Base-by-base conservation (phyloP, 192 early-diverging fungal genomes). In the Pilobolus umbonatus region DNA sequence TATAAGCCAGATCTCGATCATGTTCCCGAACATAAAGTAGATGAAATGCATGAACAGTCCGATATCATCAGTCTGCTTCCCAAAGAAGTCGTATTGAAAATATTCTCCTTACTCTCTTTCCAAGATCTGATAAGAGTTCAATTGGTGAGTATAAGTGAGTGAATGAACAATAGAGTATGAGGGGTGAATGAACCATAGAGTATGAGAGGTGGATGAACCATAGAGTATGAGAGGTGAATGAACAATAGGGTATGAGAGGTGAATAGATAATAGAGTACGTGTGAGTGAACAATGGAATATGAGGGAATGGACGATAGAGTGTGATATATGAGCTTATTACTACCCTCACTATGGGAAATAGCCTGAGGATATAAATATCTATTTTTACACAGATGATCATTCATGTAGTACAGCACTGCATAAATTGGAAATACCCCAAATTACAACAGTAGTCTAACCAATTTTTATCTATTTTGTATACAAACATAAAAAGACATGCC, bases 81-180 rank as follows among this genome's bases (percentile, higher is more conserved):
- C 15, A 49, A 52, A 39, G 67, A 69, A 60, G 40, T 63, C 0
- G 55, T 55, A 5, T 28, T 64, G 3, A 12, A 43, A 19, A 58
- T 69, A 26, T 62, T 69, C 40, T 50, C 36, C 14, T 19, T 60
- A 5, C 15, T 69, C 10, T 40, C 40, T 14, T 69, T 62, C 21
- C 40, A 69, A 34, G 56, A 63, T 24, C 36, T 69, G n/a, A 49
- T 69, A 31, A 45, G 36, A 46, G 51, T 54, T 22, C 67, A 69
- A 48, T 48, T 69, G 15, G 67, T 69, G 64, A 61, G 52, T n/a
- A n/a, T n/a, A n/a, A n/a, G n/a, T n/a, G n/a, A 55, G 28, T 19
- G 35, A 43, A 17, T 30, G 55, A n/a, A 52, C 19, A 34, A n/a
- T 29, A 21, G 25, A 1, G 25, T 6, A 28, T 6, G 7, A 15